Evolutionary conservation across 1,284 basidiomycete genomes (phyloP), one percentile per base, ranked within the genome.

Genomic region (Erythrobasidium hasegawianum): DNA sequence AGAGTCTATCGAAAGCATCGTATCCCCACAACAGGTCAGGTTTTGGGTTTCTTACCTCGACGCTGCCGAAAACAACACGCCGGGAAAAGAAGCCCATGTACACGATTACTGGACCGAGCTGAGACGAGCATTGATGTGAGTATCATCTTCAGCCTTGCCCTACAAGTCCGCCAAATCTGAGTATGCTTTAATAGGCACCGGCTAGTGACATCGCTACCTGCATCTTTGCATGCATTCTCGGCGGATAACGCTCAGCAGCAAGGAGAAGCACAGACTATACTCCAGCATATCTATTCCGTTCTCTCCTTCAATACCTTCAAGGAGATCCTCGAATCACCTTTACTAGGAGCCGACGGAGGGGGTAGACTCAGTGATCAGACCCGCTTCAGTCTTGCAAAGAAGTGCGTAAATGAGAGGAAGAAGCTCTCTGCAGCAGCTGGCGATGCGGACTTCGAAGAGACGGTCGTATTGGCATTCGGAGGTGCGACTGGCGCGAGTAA

Each of bases 291-390:
- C 22, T 68, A 68, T 29, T 45, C 67, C 22, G 50, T 56, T 14
- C 56, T 68, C 11, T 61, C 67, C 11, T 68, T 68, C 52, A 53
- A 59, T 22, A 22, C 61, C 13, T 65, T 68, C 67, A 68, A 68
- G 26, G n/a, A 55, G 22, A 47, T 68, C 13, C 64, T 68, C 26
- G 67, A 68, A 41, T 59, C 56, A 14, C 33, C 67, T n/a, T 38
- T 56, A n/a, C 57, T 68, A 24, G 61, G 61, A 22, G 39, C 56
- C 1, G 56, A 41, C n/a, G 57, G 59, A 59, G 57, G 57, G n/a
- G 50, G 24, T 18, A 16, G 10, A 18, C 40, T 60, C 1, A 53
- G 47, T 24, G 60, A 62, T 50, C 59, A 64, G 39, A 49, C 55
- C 20, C 16, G 57, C 10, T 68, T 68, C 67, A 55, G 55, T n/a